Base-by-base conservation (phyloP, 306 rosid genomes). In the Castanopsis chinensis region DNA sequence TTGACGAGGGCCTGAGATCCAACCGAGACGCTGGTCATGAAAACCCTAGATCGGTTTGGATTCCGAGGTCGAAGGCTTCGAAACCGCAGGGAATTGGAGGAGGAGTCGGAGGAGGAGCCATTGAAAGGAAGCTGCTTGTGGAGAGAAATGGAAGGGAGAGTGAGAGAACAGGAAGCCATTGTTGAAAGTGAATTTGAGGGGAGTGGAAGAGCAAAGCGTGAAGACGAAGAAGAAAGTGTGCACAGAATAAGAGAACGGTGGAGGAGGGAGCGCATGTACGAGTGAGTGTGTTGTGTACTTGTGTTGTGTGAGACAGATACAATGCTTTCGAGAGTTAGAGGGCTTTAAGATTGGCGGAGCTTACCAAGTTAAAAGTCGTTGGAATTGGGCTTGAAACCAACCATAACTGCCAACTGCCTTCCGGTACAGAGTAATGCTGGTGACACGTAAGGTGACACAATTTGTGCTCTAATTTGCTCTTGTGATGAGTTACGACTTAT, bases 41-140 rank as follows among this genome's bases (percentile, higher is more conserved):
- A 87, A 89, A 93, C 82, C 90, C 98, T 91, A 80, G 94, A 91
- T 87, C 89, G 94, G 57, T 72, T 65, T 57, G 86, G 15, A 30
- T 27, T 79, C 21, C 76, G 77, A 58, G 73, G 55, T 3, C 77
- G 55, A 82, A 77, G 80, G 72, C 72, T 69, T 32, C 75, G 85
- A 78, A 81, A 20, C 19, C 72, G 81, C 57, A 79, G 78, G 28
- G 80, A 79, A 67, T 43, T 73, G 76, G 78, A 75, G 78, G 87
- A 63, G 14, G 61, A 35, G 76, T 76, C 72, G 78, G 87, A 63
- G 14, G 61, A 35, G 70, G 86, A 63, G 53, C 69, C 76, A 78
- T 69, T 35, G 80, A 74, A 70, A 51, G 84, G 75, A 69, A 87
- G 76, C 56, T 81, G 84, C 75, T 76, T 41, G 45, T 41, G 79